phyloP scores from a whole-genome alignment of 495 filamentous ascomycete species.

The Neurospora cerealis region DNA sequence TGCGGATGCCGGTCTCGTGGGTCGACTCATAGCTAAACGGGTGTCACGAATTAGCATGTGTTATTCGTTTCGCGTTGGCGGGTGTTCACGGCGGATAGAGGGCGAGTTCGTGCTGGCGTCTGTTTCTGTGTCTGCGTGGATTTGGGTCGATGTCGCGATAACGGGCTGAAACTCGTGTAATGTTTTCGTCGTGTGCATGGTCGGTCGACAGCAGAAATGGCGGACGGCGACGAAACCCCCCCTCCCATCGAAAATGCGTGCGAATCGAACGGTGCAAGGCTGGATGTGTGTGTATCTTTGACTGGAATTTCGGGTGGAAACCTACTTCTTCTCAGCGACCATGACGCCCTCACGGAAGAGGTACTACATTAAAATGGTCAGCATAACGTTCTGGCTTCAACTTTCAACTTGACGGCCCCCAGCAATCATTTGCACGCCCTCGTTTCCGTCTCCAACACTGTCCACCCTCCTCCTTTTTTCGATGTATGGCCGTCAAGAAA shows the following conservation, averaged over 20 bases:
- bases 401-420: neutral
- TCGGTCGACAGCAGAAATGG: neutral
- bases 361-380: constrained; percentile 54
- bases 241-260: neutral
- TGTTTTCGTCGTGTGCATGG: neutral
- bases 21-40: constrained; percentile 25
- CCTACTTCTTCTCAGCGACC: constrained; percentile 88
- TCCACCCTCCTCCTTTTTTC: neutral
- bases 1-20: constrained; percentile 60
- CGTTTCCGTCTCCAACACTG: neutral
- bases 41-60: constrained; percentile 15
- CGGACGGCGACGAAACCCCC: neutral
- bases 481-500: constrained; percentile 1
- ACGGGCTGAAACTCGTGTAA: neutral
- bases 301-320: constrained; percentile 10
- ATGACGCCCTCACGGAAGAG: constrained; percentile 99
- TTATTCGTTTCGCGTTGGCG: neutral
- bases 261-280: neutral
- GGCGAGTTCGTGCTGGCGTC: neutral
- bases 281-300: neutral
- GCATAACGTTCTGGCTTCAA: constrained; percentile 8
- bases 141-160: constrained; percentile 72
- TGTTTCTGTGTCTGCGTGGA: neutral
- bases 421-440: neutral
- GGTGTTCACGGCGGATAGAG: neutral